Conservation (phyloP, 2,329 filamentous ascomycete genomes). For the Sporothrix inflata region DNA sequence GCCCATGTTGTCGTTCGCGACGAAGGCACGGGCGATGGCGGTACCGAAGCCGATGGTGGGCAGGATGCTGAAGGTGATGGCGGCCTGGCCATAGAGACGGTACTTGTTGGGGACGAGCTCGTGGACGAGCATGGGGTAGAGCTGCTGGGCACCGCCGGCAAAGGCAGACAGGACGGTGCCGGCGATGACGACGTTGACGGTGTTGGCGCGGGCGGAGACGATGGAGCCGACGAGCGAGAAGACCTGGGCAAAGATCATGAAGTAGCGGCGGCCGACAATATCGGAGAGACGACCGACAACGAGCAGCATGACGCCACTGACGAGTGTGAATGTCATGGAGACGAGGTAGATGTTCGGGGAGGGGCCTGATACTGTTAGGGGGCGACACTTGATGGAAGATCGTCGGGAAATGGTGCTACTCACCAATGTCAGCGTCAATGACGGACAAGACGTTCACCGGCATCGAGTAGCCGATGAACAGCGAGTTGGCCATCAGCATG, state of each 20-base stretch:
- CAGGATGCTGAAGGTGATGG: slow-evolving; percentile 44
- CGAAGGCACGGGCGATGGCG: slow-evolving; percentile 49
- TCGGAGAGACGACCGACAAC: slow-evolving; percentile 41
- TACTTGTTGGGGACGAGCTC: slow-evolving; percentile 48
- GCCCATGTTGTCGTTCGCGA: slow-evolving; percentile 44
- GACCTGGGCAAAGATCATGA: slow-evolving; percentile 40
- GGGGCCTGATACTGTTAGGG: slow-evolving; percentile 13
- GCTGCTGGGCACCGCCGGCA: slow-evolving; percentile 45
- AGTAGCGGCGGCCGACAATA: slow-evolving; percentile 47
- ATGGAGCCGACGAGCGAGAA: slow-evolving; percentile 44
- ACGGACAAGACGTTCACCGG: slow-evolving; percentile 22
- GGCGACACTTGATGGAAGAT: too few relatives aligned
- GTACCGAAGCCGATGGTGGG: slow-evolving; percentile 49
- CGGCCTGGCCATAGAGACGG: slow-evolving; percentile 43
- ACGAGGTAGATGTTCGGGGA: slow-evolving; percentile 28
- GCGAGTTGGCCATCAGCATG: slow-evolving; percentile 21
- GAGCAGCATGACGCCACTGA: slow-evolving; percentile 41
- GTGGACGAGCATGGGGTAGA: slow-evolving; percentile 45
- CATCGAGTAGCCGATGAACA: slow-evolving; percentile 27
- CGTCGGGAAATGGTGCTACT: background rate
- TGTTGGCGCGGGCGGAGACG: slow-evolving; percentile 41
- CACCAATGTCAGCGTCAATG: slow-evolving; percentile 28
- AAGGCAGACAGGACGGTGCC: slow-evolving; percentile 44
- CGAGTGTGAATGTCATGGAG: slow-evolving; percentile 23
- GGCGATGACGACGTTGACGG: slow-evolving; percentile 43